Percentiles rank a stretch among this genome's conserved stretches.
Conservation (phyloP, 768 basidiomycete species). For the Pholiota conissans region DNA sequence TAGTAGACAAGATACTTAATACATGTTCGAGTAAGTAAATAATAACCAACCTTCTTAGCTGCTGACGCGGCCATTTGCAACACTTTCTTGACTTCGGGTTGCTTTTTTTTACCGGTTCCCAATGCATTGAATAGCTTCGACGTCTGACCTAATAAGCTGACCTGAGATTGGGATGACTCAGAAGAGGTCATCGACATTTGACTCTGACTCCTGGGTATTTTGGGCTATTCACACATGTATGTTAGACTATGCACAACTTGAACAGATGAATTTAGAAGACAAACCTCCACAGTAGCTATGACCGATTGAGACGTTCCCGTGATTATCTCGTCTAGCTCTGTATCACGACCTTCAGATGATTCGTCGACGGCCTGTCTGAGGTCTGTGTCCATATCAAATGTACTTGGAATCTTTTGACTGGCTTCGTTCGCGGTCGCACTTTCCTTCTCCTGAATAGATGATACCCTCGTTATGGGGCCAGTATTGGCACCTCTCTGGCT, state of each 20-base stretch:
- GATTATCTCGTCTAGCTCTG: constrained; percentile 42
- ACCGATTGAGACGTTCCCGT: constrained; percentile 38
- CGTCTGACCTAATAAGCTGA: constrained; percentile 70
- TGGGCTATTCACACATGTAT: constrained; percentile 14
- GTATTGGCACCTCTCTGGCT: constrained; percentile 50
- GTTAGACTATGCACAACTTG: constrained; percentile 5
- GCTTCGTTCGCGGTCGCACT: not conserved
- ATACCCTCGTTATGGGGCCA: constrained; percentile 22
- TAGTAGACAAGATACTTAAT: constrained; percentile 28
- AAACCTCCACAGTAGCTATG: constrained; percentile 43
- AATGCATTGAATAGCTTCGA: constrained; percentile 69
- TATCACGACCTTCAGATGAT: constrained; percentile 24
- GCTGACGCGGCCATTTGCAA: constrained; percentile 79
- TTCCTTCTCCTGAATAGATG: constrained; percentile 15
- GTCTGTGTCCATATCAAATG: constrained; percentile 39
- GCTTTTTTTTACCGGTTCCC: constrained; percentile 68
- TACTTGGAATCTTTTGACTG: constrained; percentile 23
- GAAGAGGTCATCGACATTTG: constrained; percentile 57
- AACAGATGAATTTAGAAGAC: constrained; percentile 16
- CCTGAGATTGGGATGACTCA: constrained; percentile 47
- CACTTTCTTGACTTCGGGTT: constrained; percentile 75
- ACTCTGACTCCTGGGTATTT: constrained; percentile 44
- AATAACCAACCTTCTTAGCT: constrained; percentile 78
- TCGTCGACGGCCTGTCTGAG: constrained; percentile 34
- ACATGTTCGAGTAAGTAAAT: not conserved